Percentiles rank a stretch among this genome's conserved stretches.
Evolutionary conservation across 257 asterid genomes (phyloP).

Genomic region (Solanum lycopersicoides): DNA sequence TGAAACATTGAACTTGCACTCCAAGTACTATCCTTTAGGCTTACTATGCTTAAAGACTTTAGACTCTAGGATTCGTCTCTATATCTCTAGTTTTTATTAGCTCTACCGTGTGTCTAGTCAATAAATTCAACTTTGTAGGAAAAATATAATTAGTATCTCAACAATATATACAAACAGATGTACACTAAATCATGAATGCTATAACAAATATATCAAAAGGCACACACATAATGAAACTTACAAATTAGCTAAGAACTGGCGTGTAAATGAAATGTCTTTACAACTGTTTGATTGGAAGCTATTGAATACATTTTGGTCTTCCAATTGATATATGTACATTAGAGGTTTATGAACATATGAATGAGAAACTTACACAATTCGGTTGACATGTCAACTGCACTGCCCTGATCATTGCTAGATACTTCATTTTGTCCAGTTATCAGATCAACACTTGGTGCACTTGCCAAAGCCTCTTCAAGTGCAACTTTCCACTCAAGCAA

Average conservation of each 20-base stretch:
- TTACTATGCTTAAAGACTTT: too few relatives aligned
- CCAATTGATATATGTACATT: neutral
- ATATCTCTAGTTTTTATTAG: too few relatives aligned
- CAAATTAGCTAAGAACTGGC: neutral
- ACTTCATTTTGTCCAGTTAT: slow-evolving; percentile 64
- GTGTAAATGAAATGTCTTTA: neutral
- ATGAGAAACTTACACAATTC: slow-evolving; percentile 43
- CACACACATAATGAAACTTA: neutral
- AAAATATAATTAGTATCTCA: neutral
- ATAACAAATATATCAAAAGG: neutral
- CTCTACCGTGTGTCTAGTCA: too few relatives aligned
- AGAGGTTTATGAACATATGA: neutral
- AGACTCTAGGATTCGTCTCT: too few relatives aligned
- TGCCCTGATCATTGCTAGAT: slow-evolving; percentile 56
- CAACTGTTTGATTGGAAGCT: neutral
- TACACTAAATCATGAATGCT: neutral
- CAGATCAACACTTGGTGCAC: slow-evolving; percentile 68
- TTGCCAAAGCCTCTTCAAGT: slow-evolving; percentile 85
- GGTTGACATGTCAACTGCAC: slow-evolving; percentile 38
- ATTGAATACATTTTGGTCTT: neutral
- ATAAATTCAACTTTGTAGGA: neutral
- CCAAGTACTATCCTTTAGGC: too few relatives aligned
- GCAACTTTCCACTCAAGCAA: slow-evolving; percentile 85
- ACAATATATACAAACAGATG: neutral
- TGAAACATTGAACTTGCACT: too few relatives aligned